A percentile compares a stretch with the other conserved stretches of the same genome.
These are phyloP conservation scores for Termitomyces sp. DNA, from an alignment of 768 basidiomycete genomes.

Conservation along the genomic window DNA sequence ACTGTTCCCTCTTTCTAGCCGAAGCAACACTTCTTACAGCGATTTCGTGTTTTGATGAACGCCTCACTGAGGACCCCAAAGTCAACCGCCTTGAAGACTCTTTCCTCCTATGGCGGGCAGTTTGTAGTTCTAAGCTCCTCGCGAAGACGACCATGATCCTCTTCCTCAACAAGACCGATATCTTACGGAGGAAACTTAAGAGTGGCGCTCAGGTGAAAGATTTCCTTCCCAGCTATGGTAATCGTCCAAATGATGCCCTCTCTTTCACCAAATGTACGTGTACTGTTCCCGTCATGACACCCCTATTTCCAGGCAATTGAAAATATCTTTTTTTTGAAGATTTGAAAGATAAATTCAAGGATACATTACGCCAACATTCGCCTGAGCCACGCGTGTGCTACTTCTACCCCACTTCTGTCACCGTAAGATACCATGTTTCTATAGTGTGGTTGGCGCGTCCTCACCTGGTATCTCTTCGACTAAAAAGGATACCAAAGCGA, in stretches of 20 bases:
- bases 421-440: conserved; percentile 25
- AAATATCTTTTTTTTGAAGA: conserved; percentile 23
- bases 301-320: neutral
- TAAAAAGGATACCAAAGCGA: conserved; percentile 48
- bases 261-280: conserved; percentile 52
- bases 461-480: neutral
- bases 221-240: conserved; percentile 57
- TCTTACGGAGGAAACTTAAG: conserved; percentile 45
- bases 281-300: neutral
- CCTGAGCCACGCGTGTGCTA: conserved; percentile 47
- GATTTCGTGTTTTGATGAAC: conserved; percentile 40
- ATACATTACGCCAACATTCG: conserved; percentile 45
- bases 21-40: conserved; percentile 16
- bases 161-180: conserved; percentile 72
- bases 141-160: conserved; percentile 57
- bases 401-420: conserved; percentile 54
- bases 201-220: conserved; percentile 35
- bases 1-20: neutral
- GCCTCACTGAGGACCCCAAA: conserved; percentile 48
- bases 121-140: conserved; percentile 57
- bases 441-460: too few relatives aligned
- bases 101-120: conserved; percentile 57
- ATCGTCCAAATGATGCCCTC: conserved; percentile 50
- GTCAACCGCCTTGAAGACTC: conserved; percentile 73
- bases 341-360: conserved; percentile 38